A percentile compares a stretch with the other conserved stretches of the same genome.
Evolutionary conservation across 176 grass and related monocot genomes (phyloP).

Genomic region (Aechmea fasciata): DNA sequence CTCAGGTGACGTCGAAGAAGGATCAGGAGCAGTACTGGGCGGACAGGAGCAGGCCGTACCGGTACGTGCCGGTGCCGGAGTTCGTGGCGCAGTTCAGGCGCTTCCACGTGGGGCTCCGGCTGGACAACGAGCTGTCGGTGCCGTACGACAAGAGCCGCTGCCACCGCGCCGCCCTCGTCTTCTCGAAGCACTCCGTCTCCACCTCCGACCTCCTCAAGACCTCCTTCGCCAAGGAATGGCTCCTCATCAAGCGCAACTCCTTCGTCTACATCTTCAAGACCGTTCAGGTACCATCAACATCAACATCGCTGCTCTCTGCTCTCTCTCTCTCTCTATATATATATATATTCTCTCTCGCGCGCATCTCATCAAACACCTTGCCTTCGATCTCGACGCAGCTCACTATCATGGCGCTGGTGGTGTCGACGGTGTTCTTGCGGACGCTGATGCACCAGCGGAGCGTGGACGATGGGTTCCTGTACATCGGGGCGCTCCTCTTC

Average conservation of each 20-base stretch:
- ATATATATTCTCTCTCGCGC: background rate
- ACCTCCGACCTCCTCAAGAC: slow-evolving; percentile 71
- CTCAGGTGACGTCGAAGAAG: slow-evolving; percentile 88
- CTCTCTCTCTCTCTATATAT: background rate
- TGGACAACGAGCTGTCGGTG: slow-evolving; percentile 79
- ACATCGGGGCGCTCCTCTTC: slow-evolving; percentile 78
- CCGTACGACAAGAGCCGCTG: slow-evolving; percentile 58
- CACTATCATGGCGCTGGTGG: slow-evolving; percentile 56
- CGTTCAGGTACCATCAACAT: slow-evolving; percentile 40
- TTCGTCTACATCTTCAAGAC: slow-evolving; percentile 95
- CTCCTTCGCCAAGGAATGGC: slow-evolving; percentile 90
- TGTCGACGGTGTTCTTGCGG: slow-evolving; percentile 62
- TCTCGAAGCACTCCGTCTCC: slow-evolving; percentile 57
- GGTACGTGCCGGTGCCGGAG: slow-evolving; percentile 76
- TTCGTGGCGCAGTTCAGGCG: slow-evolving; percentile 51
- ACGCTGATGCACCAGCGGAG: slow-evolving; percentile 64
- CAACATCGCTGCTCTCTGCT: background rate
- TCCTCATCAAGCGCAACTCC: slow-evolving; percentile 95
- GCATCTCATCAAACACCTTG: background rate
- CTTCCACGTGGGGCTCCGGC: slow-evolving; percentile 68
- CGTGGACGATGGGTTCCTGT: slow-evolving; percentile 57
- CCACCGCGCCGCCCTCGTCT: slow-evolving; percentile 84
- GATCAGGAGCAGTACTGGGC: slow-evolving; percentile 98
- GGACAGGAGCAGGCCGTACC: slow-evolving; percentile 54
- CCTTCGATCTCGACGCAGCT: slow-evolving; percentile 34